A percentile compares a stretch with the other conserved stretches of the same genome.
Conservation (phyloP, 441 rosid species). For the Macaranga tanarius region DNA sequence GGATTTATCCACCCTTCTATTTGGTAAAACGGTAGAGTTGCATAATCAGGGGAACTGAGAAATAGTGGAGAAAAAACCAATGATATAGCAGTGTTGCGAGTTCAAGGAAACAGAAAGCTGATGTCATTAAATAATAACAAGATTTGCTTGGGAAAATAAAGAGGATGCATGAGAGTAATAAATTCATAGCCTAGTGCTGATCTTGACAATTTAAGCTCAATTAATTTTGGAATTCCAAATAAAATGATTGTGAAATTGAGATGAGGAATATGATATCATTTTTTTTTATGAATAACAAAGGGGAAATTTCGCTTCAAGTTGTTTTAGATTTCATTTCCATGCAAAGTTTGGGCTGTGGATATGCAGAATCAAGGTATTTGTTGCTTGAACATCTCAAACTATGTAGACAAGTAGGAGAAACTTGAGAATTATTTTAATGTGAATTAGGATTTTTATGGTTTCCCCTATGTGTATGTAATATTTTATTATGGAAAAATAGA, state of each 20-base stretch:
- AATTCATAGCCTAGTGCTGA: not conserved
- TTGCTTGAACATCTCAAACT: not conserved
- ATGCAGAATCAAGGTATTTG: not conserved
- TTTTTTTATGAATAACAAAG: not conserved
- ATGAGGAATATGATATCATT: not conserved
- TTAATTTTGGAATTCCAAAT: not conserved
- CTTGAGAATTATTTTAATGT: not conserved
- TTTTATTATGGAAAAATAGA: not conserved
- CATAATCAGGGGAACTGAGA: not conserved
- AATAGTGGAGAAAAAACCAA: not conserved
- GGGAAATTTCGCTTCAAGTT: not conserved
- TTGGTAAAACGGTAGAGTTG: not conserved
- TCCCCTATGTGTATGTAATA: not conserved
- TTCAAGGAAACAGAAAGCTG: not conserved
- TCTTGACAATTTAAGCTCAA: not conserved
- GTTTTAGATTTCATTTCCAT: not conserved
- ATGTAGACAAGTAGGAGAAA: not conserved
- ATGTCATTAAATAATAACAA: not conserved
- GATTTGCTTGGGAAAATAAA: not conserved
- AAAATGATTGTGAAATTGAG: not conserved
- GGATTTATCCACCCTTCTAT: not conserved
- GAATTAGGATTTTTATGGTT: not conserved
- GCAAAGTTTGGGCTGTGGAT: not conserved
- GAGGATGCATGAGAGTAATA: not conserved
- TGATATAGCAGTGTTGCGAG: not conserved